A percentile compares a stretch with the other conserved stretches of the same genome.
Conservation (phyloP, 768 basidiomycete species). For the Collybiopsis luxurians region DNA sequence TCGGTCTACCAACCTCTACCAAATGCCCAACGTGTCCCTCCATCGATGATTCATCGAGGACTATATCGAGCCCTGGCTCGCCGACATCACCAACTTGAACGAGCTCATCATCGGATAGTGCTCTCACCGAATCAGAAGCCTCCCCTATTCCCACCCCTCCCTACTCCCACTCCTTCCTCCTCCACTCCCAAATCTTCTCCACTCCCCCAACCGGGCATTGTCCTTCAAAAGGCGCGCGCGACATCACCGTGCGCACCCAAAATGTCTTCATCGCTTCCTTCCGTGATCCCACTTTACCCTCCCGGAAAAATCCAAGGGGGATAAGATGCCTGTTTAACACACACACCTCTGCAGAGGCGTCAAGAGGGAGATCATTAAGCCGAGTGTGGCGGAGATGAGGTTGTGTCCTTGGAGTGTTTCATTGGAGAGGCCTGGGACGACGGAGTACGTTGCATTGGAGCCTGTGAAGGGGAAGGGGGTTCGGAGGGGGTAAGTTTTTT, state of each 20-base stretch:
- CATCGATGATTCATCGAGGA: slow-evolving; percentile 38
- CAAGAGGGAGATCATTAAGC: neutral
- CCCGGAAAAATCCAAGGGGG: neutral
- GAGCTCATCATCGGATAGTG: slow-evolving; percentile 50
- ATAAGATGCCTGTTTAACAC: slow-evolving; percentile 1
- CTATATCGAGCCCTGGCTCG: slow-evolving; percentile 16
- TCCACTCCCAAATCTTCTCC: too few species aligned
- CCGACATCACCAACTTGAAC: slow-evolving; percentile 11
- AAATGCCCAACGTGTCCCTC: slow-evolving; percentile 12
- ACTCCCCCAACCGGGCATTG: slow-evolving; percentile 58
- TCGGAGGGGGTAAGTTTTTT: too few species aligned
- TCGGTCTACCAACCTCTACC: slow-evolving; percentile 12
- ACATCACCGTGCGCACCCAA: too few species aligned
- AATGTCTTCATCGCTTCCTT: slow-evolving; percentile 35
- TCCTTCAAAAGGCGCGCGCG: slow-evolving; percentile 35
- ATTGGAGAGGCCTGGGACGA: neutral
- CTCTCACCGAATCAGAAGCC: slow-evolving; percentile 62
- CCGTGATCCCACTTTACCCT: slow-evolving; percentile 36
- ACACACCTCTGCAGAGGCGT: neutral
- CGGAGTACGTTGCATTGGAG: too few species aligned
- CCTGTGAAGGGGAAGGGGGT: too few species aligned
- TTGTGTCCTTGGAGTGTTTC: neutral
- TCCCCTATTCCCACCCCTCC: slow-evolving; percentile 57
- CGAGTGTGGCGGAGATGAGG: slow-evolving; percentile 1
- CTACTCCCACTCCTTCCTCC: slow-evolving; percentile 46